A percentile compares a stretch with the other conserved stretches of the same genome.
Evolutionary conservation across 1,284 basidiomycete species (phyloP).

Genomic region (Farysia itapuensis): DNA sequence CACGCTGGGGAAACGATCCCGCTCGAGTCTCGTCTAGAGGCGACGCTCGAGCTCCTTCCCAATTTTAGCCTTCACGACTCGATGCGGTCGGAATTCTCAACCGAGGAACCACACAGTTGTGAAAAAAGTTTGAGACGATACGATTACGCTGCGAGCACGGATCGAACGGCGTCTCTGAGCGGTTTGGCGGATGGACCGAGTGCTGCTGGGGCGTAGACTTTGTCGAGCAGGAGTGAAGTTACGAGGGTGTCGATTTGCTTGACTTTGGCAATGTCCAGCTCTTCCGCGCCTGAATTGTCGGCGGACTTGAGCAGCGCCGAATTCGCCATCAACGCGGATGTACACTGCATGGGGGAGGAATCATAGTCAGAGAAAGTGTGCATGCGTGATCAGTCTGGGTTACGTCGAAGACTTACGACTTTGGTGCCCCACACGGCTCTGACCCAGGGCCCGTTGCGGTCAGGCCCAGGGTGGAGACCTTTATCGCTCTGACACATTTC

Average conservation of each 20-base stretch:
- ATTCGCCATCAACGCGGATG: conserved; percentile 13
- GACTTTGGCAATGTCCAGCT: conserved; percentile 17
- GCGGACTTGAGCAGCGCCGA: conserved; percentile 1
- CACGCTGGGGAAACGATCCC: no score
- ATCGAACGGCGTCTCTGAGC: background rate
- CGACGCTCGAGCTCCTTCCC: no score
- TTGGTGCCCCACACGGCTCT: conserved; percentile 57
- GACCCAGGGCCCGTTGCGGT: conserved; percentile 40
- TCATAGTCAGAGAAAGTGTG: background rate
- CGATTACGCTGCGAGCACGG: background rate
- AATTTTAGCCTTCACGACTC: no score
- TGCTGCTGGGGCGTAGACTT: conserved; percentile 37
- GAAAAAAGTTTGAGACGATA: no score
- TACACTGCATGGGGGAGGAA: no score
- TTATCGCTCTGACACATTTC: conserved; percentile 44
- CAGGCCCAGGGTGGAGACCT: background rate
- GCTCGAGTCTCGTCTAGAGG: no score
- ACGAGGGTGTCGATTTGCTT: conserved; percentile 41
- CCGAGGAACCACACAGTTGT: no score
- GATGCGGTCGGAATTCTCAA: no score
- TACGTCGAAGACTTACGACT: conserved; percentile 25
- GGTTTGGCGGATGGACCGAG: background rate
- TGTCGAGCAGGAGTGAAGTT: conserved; percentile 40
- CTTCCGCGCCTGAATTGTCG: conserved; percentile 8
- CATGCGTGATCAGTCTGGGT: background rate